Base-by-base conservation (phyloP, 2,329 filamentous ascomycete genomes). In the Blumeriella jaapii region DNA sequence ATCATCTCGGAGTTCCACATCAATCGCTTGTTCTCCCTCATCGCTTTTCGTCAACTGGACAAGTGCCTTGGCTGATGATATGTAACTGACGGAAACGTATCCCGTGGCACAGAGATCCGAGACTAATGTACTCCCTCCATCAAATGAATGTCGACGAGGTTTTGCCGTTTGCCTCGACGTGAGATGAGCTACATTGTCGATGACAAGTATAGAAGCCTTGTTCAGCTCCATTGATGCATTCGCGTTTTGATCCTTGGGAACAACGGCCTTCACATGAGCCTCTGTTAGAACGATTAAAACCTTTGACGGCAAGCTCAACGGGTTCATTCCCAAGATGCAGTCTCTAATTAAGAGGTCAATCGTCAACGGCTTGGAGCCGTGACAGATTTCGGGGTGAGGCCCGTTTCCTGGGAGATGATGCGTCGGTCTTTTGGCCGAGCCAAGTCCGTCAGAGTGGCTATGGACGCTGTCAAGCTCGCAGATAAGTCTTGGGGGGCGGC, bases 51-150 rank as follows among this genome's bases (percentile, higher is more conserved):
- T 45, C 18, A 87, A 63, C 29, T 74, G 71, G 2, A 91, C 66
- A 2, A 64, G 62, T 1, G 76, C 71, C 42, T 76, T 81, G 0
- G 87, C 86, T 2, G 86, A 79, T 12, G 86, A 93, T 28, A 95
- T 82, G 31, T 82, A 84, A 49, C 83, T 86, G 20, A 98, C 75
- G 27, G 85, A 79, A 5, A 94, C 85, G 53, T 78, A 98, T 0
- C 91, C 91, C 48, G 70, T 66, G 5, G 69, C 62, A 35, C 74
- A 72, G 36, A 79, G 58, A 24, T 70, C 66, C 2, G 62, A 55
- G n/a, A 74, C 64, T 48, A 76, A 71, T 34, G 47, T 50, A 39
- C 54, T 56, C 14, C 56, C 53, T 20, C 49, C 57, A 45, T 50
- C 49, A 23, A 57, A 56, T 6, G 54, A 55, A 22, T 48, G 33